Percentiles rank a stretch among this genome's conserved stretches.
phyloP scores from a whole-genome alignment of 192 early-diverging fungal species.

The Coemansia sp. region DNA sequence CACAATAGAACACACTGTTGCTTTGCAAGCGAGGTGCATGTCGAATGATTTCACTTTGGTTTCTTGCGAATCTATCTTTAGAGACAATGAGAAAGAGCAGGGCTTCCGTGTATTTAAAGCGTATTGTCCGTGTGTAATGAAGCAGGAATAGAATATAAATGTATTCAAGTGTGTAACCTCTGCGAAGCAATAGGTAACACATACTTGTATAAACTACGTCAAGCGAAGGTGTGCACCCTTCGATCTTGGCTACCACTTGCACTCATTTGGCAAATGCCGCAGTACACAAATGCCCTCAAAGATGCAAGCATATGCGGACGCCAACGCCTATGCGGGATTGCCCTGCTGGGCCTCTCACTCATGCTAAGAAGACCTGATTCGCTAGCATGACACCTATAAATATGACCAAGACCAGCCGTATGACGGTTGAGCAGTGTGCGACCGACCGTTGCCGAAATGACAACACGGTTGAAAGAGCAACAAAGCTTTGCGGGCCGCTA shows the following conservation, averaged over 20 bases:
- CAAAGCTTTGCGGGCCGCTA: neutral
- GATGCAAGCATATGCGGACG: neutral
- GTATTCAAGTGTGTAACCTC: neutral
- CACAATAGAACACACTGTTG: neutral
- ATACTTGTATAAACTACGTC: neutral
- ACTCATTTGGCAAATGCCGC: neutral
- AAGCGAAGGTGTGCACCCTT: neutral
- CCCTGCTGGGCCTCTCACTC: neutral
- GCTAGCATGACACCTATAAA: neutral
- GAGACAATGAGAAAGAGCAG: neutral
- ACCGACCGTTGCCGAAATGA: neutral
- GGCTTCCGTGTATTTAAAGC: neutral
- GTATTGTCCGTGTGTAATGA: neutral
- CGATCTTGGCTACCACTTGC: neutral
- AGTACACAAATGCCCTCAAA: neutral
- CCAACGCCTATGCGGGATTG: neutral
- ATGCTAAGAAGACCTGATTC: neutral
- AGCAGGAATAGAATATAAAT: neutral
- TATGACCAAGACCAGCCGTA: neutral
- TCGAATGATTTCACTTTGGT: neutral
- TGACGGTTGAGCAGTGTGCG: neutral
- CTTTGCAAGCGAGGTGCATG: neutral
- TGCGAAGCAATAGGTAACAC: neutral
- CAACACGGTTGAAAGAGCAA: neutral
- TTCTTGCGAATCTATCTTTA: neutral